A percentile compares a stretch with the other conserved stretches of the same genome.
Conservation (phyloP, 306 rosid genomes). For the Vigna hirtella region DNA sequence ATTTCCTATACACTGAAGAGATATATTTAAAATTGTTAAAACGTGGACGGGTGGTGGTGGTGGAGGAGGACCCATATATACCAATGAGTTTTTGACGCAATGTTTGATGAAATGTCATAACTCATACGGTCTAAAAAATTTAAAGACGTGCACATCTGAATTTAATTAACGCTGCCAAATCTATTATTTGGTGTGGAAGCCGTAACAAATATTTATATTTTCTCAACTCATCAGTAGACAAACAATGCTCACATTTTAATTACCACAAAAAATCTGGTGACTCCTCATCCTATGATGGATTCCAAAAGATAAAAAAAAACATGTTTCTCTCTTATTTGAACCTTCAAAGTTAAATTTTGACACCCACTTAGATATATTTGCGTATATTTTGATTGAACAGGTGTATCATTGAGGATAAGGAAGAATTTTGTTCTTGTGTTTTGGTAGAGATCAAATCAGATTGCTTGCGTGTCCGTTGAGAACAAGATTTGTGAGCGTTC, state of each 20-base stretch:
- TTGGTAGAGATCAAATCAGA: background rate
- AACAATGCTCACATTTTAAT: background rate
- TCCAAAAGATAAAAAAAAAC: background rate
- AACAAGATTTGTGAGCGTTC: background rate
- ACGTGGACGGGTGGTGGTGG: too few species aligned
- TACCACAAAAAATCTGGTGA: background rate
- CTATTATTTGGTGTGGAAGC: background rate
- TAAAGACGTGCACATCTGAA: too few species aligned
- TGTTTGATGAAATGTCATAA: background rate
- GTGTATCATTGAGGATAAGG: constrained; percentile 10
- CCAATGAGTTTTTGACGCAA: too few species aligned
- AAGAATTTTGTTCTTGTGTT: background rate
- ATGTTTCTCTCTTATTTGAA: background rate
- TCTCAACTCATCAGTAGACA: background rate
- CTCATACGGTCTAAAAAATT: too few species aligned
- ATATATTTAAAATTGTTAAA: too few species aligned
- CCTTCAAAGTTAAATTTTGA: background rate
- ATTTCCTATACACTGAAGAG: too few species aligned
- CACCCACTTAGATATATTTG: background rate
- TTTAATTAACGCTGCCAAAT: too few species aligned
- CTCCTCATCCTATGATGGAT: background rate
- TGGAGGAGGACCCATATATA: too few species aligned
- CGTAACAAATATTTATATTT: background rate
- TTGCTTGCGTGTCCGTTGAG: constrained; percentile 9
- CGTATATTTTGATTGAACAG: constrained; percentile 4